Conservation (phyloP, 176 grass and related monocot genomes). For the Saccharum spontaneum region DNA sequence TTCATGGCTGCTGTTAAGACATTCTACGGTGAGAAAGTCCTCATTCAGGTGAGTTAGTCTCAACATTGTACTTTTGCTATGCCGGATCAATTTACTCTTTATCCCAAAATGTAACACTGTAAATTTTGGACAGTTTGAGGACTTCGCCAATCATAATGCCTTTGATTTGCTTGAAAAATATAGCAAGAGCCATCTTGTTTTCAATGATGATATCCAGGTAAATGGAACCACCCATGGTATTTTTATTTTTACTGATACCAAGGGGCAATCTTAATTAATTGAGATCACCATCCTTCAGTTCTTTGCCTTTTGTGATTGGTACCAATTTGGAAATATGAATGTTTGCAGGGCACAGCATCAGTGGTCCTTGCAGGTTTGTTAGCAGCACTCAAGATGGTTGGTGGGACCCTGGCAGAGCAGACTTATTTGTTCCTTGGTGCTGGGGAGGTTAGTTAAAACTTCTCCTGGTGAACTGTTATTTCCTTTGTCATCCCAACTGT, state of each 20-base stretch:
- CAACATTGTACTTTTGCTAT: constrained; percentile 6
- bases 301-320: constrained; percentile 23
- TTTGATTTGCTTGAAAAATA: constrained; percentile 96
- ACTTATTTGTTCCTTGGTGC: constrained; percentile 99
- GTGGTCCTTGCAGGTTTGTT: constrained; percentile 96
- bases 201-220: constrained; percentile 99
- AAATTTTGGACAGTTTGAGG: constrained; percentile 83
- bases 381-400: constrained; percentile 71
- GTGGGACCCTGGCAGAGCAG: constrained; percentile 88
- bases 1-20: constrained; percentile 91
- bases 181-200: constrained; percentile 97
- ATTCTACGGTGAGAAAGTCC: constrained; percentile 95
- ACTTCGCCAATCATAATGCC: constrained; percentile 98
- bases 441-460: constrained; percentile 73
- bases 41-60: constrained; percentile 69
- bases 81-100: not conserved
- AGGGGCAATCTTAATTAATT: constrained; percentile 8
- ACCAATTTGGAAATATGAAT: constrained; percentile 33
- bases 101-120: constrained; percentile 28
- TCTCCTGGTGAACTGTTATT: not conserved
- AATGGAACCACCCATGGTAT: not conserved
- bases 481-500: not conserved
- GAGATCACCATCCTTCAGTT: not conserved
- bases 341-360: constrained; percentile 92
- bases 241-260: constrained; percentile 2